Percentiles rank a stretch among this genome's conserved stretches.
Evolutionary conservation across 208 protist species (phyloP).

Genomic region (Strigomonas galati): DNA sequence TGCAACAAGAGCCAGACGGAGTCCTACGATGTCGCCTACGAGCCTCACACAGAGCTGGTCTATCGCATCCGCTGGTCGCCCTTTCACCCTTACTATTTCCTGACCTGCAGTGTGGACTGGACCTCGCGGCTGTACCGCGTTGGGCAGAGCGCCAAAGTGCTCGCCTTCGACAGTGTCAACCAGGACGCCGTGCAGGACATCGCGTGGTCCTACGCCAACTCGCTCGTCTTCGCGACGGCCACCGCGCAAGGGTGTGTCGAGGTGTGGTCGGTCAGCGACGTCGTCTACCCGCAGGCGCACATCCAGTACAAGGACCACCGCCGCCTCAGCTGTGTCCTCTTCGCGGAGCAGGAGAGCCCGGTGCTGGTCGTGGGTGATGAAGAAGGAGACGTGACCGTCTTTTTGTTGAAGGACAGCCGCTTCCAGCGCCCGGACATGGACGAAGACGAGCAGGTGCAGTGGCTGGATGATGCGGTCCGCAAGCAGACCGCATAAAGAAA

Average conservation of each 20-base stretch:
- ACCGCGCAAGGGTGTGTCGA: constrained; percentile 85
- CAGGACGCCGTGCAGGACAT: constrained; percentile 92
- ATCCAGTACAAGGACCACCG: constrained; percentile 69
- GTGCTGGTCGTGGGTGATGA: constrained; percentile 90
- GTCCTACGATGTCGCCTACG: constrained; percentile 93
- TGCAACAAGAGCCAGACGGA: constrained; percentile 96
- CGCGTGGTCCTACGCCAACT: constrained; percentile 88
- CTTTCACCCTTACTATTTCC: constrained; percentile 87
- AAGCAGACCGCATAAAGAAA: constrained; percentile 33
- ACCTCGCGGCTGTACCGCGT: constrained; percentile 91
- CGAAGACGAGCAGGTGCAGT: constrained; percentile 81
- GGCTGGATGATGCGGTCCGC: constrained; percentile 64
- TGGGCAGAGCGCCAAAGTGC: constrained; percentile 44
- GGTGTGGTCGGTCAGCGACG: constrained; percentile 73
- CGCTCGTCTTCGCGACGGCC: constrained; percentile 91
- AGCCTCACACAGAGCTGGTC: constrained; percentile 91
- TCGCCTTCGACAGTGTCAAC: constrained; percentile 83
- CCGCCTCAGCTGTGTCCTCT: constrained; percentile 75
- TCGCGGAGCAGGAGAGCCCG: constrained; percentile 81
- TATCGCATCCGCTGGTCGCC: constrained; percentile 94
- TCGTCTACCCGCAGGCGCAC: constrained; percentile 64
- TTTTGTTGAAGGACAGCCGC: constrained; percentile 34
- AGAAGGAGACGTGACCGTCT: constrained; percentile 85
- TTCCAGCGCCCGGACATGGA: constrained; percentile 51
- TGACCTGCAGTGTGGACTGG: constrained; percentile 97